Conservation (phyloP, 1,284 basidiomycete genomes). For the Tilletia setariae region DNA sequence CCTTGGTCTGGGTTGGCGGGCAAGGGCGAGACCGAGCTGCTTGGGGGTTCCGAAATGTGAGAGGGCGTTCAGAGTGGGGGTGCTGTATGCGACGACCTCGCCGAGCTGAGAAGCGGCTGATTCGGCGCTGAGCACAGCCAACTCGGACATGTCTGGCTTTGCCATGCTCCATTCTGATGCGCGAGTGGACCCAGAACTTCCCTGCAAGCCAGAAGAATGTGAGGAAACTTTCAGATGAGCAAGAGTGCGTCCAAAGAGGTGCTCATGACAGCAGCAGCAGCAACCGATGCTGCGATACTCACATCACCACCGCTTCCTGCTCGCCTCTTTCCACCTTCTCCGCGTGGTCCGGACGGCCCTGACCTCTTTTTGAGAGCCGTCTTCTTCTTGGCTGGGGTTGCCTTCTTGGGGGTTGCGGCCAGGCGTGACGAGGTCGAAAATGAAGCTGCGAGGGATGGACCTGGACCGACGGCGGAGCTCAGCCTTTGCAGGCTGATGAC, state of each 20-base stretch:
- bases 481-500: neutral
- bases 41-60: slow-evolving; percentile 39
- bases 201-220: slow-evolving; percentile 8
- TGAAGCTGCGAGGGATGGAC: neutral
- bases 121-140: slow-evolving; percentile 33
- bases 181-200: slow-evolving; percentile 1
- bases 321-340: slow-evolving; percentile 38
- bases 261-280: neutral
- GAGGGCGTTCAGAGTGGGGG: slow-evolving; percentile 32
- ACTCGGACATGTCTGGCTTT: slow-evolving; percentile 39
- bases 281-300: neutral
- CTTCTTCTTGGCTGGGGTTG: slow-evolving; percentile 42
- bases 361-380: slow-evolving; percentile 40
- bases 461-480: neutral
- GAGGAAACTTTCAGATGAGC: no score
- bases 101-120: slow-evolving; percentile 29
- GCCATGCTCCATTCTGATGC: slow-evolving; percentile 29
- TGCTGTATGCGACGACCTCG: slow-evolving; percentile 37
- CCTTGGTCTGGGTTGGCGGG: slow-evolving; percentile 31
- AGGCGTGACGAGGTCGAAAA: slow-evolving; percentile 23
- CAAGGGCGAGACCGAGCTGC: slow-evolving; percentile 32
- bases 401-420: slow-evolving; percentile 31
- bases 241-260: no score
- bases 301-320: slow-evolving; percentile 34
- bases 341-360: slow-evolving; percentile 29